phyloP scores from a whole-genome alignment of 192 early-diverging fungal species.

The Anaeromyces robustus region DNA sequence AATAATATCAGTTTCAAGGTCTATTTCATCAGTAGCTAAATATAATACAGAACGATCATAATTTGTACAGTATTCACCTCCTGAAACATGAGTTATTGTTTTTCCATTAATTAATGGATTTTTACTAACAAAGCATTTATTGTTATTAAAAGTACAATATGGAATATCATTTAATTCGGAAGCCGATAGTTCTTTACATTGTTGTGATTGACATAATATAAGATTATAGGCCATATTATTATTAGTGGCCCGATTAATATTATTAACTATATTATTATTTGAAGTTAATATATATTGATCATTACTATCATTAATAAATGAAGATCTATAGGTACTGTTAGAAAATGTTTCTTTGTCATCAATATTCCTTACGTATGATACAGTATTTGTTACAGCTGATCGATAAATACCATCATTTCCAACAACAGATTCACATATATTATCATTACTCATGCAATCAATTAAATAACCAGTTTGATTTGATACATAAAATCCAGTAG shows the following conservation, averaged over 20 bases:
- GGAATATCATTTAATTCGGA: background rate
- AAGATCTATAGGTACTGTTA: too few species aligned
- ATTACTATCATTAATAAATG: too few species aligned
- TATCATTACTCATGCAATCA: too few species aligned
- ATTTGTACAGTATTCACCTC: background rate
- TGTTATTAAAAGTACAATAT: background rate
- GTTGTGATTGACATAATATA: background rate
- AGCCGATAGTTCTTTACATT: background rate
- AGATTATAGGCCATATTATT: background rate
- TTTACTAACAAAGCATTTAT: background rate
- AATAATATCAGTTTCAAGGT: background rate
- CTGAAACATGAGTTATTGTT: background rate
- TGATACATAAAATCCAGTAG: too few species aligned
- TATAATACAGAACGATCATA: background rate
- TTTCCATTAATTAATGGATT: background rate
- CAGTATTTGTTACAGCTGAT: background rate
- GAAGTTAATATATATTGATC: too few species aligned
- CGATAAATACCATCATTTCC: background rate
- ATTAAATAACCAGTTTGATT: too few species aligned
- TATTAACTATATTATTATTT: too few species aligned
- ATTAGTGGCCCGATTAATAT: too few species aligned
- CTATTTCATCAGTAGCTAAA: background rate
- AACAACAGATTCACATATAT: background rate
- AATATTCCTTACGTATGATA: background rate
- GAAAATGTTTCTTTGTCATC: too few species aligned